A percentile compares a stretch with the other conserved stretches of the same genome.
Conservation (phyloP, 495 filamentous ascomycete genomes). For the Lasiosphaeriaceae sp. region DNA sequence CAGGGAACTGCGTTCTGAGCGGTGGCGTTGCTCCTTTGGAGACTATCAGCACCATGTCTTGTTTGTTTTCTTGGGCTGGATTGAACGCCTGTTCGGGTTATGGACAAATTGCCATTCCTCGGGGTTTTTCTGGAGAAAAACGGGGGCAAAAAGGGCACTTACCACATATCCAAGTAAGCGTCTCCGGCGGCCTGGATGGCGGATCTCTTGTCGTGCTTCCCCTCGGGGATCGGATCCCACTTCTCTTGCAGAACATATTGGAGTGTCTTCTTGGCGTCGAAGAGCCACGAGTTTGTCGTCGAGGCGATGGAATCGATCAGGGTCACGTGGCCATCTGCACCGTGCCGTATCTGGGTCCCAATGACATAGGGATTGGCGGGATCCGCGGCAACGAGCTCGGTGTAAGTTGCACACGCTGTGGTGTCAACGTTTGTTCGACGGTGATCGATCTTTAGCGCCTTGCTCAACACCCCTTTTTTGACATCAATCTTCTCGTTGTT, state of each 20-base stretch:
- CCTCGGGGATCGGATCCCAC: constrained; percentile 34
- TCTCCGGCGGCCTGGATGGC: constrained; percentile 33
- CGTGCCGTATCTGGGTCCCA: constrained; percentile 36
- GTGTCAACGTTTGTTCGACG: constrained; percentile 29
- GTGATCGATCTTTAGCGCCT: constrained; percentile 26
- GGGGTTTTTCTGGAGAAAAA: no score
- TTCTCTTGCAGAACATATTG: constrained; percentile 32
- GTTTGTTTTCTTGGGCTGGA: no score
- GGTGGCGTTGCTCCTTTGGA: constrained; percentile 17
- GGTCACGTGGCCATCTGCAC: constrained; percentile 19
- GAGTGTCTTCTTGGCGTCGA: constrained; percentile 37
- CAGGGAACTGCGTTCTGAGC: constrained; percentile 35
- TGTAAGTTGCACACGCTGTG: constrained; percentile 33
- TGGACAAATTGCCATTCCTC: no score
- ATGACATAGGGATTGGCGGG: constrained; percentile 34
- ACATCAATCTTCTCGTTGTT: constrained; percentile 29
- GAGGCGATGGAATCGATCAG: constrained; percentile 38
- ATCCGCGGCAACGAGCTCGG: constrained; percentile 34
- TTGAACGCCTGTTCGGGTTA: neutral
- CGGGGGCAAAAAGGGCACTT: neutral
- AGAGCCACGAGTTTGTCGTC: constrained; percentile 38
- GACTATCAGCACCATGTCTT: no score
- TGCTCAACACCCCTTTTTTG: constrained; percentile 27
- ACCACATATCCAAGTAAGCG: constrained; percentile 42
- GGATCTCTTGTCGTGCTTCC: constrained; percentile 24